Evolutionary conservation across 106 monocot species (phyloP), one percentile per base, ranked within the genome.

Genomic region (Dendrobium catenatum): DNA sequence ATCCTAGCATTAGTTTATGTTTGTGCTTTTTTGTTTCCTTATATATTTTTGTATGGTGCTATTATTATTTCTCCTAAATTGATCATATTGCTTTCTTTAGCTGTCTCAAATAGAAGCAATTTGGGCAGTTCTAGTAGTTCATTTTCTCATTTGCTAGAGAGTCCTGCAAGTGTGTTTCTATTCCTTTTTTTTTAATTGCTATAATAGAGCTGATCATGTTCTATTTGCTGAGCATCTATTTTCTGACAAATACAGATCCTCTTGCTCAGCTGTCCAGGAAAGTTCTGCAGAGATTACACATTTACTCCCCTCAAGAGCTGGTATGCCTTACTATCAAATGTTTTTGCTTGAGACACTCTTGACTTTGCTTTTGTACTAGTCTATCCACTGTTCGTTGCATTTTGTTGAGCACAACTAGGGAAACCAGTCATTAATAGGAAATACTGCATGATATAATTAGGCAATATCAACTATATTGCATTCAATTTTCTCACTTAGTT

Each of bases 181-280:
- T 20, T 66, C 9, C 22, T 26, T 0, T 20, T 5, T 24, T 66
- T 26, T 66, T 66, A 24, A 22, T 20, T 66, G 4, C 22, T 22
- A 3, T 66, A 24, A 66, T 66, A 24, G 26, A 66, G 9, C 64
- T 66, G 64, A 24, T 55, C 55, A 55, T 55, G 17, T 55, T 17
- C 55, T 55, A 55, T 55, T 66, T 22, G 5, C 6, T 61, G 64
- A 8, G 7, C 26, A 66, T 66, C 64, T 66, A 26, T 24, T 66
- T 72, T 72, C 72, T 72, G 11, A 72, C 37, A 51, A 51, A 72
- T 37, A 31, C 81, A 95, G 95, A 88, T 89, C 88, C 72, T 91
- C 89, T 20, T 95, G 95, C 79, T 81, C 82, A 44, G 82, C 89
- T 55, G 41, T 85, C 44, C 91, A 91, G 82, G 95, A 93, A 82